A percentile compares a stretch with the other conserved stretches of the same genome.
Conservation (phyloP, 352 stramenopile species). For the Pythium dissotocum region DNA sequence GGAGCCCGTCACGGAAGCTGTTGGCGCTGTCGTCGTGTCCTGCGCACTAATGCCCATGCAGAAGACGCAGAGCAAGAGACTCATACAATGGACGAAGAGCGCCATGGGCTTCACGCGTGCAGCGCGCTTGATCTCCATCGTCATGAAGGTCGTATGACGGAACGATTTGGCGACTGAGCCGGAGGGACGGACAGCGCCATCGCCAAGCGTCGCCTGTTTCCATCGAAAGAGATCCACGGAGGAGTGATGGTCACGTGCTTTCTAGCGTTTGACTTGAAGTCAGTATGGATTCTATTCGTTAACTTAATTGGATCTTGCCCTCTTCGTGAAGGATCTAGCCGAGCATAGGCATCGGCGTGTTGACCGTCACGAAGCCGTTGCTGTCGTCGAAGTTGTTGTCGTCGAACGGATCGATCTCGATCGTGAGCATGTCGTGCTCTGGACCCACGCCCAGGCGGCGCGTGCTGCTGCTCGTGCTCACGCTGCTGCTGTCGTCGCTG, state of each 20-base stretch:
- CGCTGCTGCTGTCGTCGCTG: conserved; percentile 21
- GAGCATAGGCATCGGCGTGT: conserved; percentile 22
- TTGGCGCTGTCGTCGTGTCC: not conserved
- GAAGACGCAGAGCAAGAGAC: conserved; percentile 4
- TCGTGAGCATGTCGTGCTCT: conserved; percentile 26
- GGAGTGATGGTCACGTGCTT: conserved; percentile 17
- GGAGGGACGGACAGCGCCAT: not conserved
- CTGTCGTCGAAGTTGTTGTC: conserved; percentile 21
- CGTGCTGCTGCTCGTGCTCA: conserved; percentile 9
- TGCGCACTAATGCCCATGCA: not conserved
- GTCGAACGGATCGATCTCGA: conserved; percentile 31
- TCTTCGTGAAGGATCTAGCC: not conserved
- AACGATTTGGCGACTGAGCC: not conserved
- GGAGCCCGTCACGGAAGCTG: not conserved
- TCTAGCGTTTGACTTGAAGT: conserved; percentile 16
- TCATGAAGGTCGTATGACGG: not conserved
- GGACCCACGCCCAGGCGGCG: conserved; percentile 6
- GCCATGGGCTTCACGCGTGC: not conserved
- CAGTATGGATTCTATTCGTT: conserved; percentile 14
- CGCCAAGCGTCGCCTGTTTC: conserved; percentile 8
- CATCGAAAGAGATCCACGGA: not conserved
- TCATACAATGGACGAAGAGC: not conserved
- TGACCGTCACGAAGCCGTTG: conserved; percentile 10
- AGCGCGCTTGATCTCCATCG: not conserved
- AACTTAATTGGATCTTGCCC: conserved; percentile 8